These are phyloP conservation scores for Boechera divaricarpa DNA, from an alignment of 345 rosid genomes.

Conservation along the genomic window DNA sequence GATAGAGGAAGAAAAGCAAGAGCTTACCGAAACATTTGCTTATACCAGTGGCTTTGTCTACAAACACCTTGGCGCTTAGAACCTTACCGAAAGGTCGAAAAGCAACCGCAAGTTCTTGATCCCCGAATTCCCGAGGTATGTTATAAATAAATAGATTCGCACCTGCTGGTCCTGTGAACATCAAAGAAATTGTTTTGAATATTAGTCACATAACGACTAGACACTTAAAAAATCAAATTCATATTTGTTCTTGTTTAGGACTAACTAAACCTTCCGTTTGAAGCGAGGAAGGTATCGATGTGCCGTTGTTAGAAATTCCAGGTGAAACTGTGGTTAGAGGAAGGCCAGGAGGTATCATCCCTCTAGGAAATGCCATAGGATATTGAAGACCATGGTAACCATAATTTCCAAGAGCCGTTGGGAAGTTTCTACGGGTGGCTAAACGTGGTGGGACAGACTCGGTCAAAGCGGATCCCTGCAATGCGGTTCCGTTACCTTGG, in stretches of 20 bases:
- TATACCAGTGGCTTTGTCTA: slow-evolving; percentile 89
- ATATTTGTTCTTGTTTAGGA: neutral
- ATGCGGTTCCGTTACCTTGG: slow-evolving; percentile 54
- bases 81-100: slow-evolving; percentile 84
- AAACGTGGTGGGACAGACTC: slow-evolving; percentile 64
- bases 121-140: slow-evolving; percentile 96
- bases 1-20: neutral
- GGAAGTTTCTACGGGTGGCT: slow-evolving; percentile 68
- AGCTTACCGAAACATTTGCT: slow-evolving; percentile 97
- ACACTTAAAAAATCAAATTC: neutral
- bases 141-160: slow-evolving; percentile 95
- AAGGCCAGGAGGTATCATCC: slow-evolving; percentile 65
- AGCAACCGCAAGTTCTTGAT: slow-evolving; percentile 82
- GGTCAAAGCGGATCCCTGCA: slow-evolving; percentile 52
- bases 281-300: slow-evolving; percentile 61
- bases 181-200: neutral
- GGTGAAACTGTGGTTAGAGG: slow-evolving; percentile 60
- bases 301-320: slow-evolving; percentile 52
- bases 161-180: slow-evolving; percentile 83
- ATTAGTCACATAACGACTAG: neutral
- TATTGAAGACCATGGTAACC: slow-evolving; percentile 76
- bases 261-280: slow-evolving; percentile 80
- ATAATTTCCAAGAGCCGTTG: slow-evolving; percentile 70
- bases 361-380: slow-evolving; percentile 79
- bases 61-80: slow-evolving; percentile 89